Evolutionary conservation across 1,284 basidiomycete genomes (phyloP).

Genomic region (Rhodotorula sp.): DNA sequence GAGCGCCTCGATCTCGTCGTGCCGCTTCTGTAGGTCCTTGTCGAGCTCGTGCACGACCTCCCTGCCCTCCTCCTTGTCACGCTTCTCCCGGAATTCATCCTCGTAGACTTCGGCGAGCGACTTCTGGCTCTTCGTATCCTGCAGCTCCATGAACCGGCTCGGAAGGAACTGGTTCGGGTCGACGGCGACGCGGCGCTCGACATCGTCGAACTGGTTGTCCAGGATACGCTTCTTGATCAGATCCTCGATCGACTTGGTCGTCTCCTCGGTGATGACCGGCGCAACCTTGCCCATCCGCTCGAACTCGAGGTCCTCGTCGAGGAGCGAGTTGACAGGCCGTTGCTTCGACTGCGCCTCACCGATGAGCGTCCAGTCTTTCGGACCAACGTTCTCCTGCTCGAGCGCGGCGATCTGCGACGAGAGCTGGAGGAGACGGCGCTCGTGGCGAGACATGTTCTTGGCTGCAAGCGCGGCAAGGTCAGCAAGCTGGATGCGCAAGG

Average conservation of each 20-base stretch:
- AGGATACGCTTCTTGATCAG: slow-evolving; percentile 87
- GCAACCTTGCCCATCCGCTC: slow-evolving; percentile 82
- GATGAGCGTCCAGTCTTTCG: slow-evolving; percentile 84
- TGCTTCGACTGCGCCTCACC: slow-evolving; percentile 82
- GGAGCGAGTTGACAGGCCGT: slow-evolving; percentile 84
- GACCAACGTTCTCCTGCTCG: slow-evolving; percentile 57
- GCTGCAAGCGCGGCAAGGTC: slow-evolving; percentile 14
- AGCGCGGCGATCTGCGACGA: slow-evolving; percentile 57
- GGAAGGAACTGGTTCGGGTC: slow-evolving; percentile 88
- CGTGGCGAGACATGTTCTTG: slow-evolving; percentile 54
- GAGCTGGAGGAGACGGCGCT: slow-evolving; percentile 55
- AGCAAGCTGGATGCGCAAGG: background rate
- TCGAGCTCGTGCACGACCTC: slow-evolving; percentile 71
- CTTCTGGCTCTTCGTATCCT: slow-evolving; percentile 81
- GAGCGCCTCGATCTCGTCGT: slow-evolving; percentile 74
- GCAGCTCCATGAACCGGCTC: slow-evolving; percentile 81
- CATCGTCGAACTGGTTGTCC: slow-evolving; percentile 84
- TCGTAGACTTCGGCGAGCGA: slow-evolving; percentile 96
- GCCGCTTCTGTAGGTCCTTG: slow-evolving; percentile 82
- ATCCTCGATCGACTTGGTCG: slow-evolving; percentile 78
- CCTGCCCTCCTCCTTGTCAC: slow-evolving; percentile 55
- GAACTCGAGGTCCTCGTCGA: slow-evolving; percentile 94
- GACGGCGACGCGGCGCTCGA: slow-evolving; percentile 71
- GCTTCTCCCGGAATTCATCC: slow-evolving; percentile 75
- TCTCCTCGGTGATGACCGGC: slow-evolving; percentile 87